Base-by-base conservation (phyloP, 345 rosid species). In the Eucalyptus polybractea region DNA sequence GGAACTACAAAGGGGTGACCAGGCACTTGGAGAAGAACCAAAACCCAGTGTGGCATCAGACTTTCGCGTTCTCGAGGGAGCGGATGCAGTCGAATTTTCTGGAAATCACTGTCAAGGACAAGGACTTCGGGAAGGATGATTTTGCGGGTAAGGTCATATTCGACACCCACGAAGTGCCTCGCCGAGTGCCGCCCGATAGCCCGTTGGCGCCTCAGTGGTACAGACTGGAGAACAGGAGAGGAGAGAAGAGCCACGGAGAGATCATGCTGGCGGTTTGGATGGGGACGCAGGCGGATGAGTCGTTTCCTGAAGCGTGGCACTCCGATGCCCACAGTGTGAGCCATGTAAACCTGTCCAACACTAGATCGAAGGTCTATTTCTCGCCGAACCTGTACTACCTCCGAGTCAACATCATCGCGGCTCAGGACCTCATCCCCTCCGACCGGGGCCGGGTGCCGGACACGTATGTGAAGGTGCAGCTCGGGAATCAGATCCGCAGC, bases 171-270 rank as follows among this genome's bases (percentile, higher is more conserved):
- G 99, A 98, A 87, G 95, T 98, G 50, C 99, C 99, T 8, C 91
- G 91, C 5, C 91, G 99, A 50, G 96, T 95, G 58, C 99, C 99
- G 2, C 99, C 99, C 0, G 99, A 98, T 86, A 96, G 99, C 91
- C 99, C 98, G 16, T 58, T 98, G 83, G 99, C 99, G 72, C 99
- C 98, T 25, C 98, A 98, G 91, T 98, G 99, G 99, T 98, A 98
- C 88, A 95, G 87, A 87, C 88, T 98, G 88, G 96, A 94, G 89
- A 97, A 93, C 80, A 94, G 93, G 89, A 94, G 90, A 89, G 97
- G 97, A 40, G 93, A 94, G 88, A 98, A 95, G 92, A 65, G 65
- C 7, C 88, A 44, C 24, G 99, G 99, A 44, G 99, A 98, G 89
- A 81, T 98, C n/a, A 98, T 98, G 99, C 94, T 98, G 27, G 97